phyloP scores from a whole-genome alignment of 2,329 filamentous ascomycete genomes.

The Ceratocystis ficicola region DNA sequence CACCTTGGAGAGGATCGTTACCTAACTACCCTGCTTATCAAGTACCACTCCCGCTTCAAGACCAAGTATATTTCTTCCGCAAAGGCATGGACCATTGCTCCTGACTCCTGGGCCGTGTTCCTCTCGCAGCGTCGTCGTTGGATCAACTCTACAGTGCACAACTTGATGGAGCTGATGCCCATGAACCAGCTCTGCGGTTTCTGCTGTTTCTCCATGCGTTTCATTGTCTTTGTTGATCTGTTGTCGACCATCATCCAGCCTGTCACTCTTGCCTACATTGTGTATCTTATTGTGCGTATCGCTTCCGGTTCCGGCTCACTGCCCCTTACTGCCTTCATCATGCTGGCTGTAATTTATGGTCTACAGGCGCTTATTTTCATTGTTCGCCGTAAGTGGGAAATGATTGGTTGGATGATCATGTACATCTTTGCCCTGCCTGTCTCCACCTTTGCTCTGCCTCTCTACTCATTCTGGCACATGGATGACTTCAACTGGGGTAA shows the following conservation, averaged over 20 bases:
- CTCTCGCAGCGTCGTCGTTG: slow-evolving; percentile 95
- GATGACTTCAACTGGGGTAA: slow-evolving; percentile 99
- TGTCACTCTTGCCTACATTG: slow-evolving; percentile 78
- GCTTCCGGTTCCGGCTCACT: slow-evolving; percentile 49
- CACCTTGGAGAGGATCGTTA: slow-evolving; percentile 97
- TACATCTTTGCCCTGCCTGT: slow-evolving; percentile 86
- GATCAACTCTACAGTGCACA: slow-evolving; percentile 99
- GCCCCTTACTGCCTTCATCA: slow-evolving; percentile 75
- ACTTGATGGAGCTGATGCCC: slow-evolving; percentile 88
- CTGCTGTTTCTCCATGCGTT: slow-evolving; percentile 99
- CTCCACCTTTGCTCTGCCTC: slow-evolving; percentile 76
- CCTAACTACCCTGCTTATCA: slow-evolving; percentile 84
- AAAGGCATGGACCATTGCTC: slow-evolving; percentile 93
- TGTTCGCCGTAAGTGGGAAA: slow-evolving; percentile 92
- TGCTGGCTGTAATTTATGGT: slow-evolving; percentile 93
- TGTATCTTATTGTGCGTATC: slow-evolving; percentile 73
- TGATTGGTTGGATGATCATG: slow-evolving; percentile 98
- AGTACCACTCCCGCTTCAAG: slow-evolving; percentile 88
- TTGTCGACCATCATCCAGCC: slow-evolving; percentile 86
- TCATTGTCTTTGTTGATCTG: slow-evolving; percentile 89
- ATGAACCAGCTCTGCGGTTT: slow-evolving; percentile 93
- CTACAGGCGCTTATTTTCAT: slow-evolving; percentile 96
- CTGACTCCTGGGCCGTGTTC: slow-evolving; percentile 88
- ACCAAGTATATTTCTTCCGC: slow-evolving; percentile 92
- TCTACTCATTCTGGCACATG: slow-evolving; percentile 99